A percentile compares a stretch with the other conserved stretches of the same genome.
phyloP scores from a whole-genome alignment of 257 asterid species.

The Cynanchum wilfordii region DNA sequence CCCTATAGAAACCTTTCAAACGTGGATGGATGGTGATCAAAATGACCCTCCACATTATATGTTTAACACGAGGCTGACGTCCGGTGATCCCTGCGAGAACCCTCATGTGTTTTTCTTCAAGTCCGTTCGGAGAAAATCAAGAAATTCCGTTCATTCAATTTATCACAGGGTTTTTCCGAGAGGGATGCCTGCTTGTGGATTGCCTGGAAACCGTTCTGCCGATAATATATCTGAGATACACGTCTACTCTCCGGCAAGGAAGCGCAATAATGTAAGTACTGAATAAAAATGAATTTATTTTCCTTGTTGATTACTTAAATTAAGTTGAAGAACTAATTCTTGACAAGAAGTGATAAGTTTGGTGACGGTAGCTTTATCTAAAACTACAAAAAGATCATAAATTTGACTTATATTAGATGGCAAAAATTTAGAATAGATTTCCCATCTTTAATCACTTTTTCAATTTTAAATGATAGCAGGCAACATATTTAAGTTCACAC shows the following conservation, averaged over 20 bases:
- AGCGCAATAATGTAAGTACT: conserved; percentile 35
- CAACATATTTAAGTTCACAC: too few relatives aligned
- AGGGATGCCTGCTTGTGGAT: conserved; percentile 32
- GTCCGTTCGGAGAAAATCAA: conserved; percentile 7
- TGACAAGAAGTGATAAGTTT: too few relatives aligned
- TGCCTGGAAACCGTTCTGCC: conserved; percentile 24
- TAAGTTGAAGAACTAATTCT: too few relatives aligned
- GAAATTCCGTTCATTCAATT: conserved; percentile 23
- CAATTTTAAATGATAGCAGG: too few relatives aligned
- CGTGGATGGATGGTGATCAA: conserved; percentile 27
- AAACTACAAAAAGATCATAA: too few relatives aligned
- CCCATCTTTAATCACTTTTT: too few relatives aligned
- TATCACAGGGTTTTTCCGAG: conserved; percentile 33
- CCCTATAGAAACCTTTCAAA: conserved; percentile 49
- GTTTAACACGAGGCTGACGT: conserved; percentile 54
- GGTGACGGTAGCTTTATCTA: too few relatives aligned
- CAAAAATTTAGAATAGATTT: too few relatives aligned
- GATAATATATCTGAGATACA: conserved; percentile 33
- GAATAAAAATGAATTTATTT: neutral
- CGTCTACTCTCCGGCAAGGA: conserved; percentile 42
- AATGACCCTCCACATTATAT: conserved; percentile 40
- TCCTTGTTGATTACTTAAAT: too few relatives aligned
- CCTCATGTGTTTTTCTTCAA: conserved; percentile 55
- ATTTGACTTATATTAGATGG: too few relatives aligned
- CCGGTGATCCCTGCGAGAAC: conserved; percentile 39